phyloP scores from a whole-genome alignment of 306 rosid species.

The Malus sylvestris region DNA sequence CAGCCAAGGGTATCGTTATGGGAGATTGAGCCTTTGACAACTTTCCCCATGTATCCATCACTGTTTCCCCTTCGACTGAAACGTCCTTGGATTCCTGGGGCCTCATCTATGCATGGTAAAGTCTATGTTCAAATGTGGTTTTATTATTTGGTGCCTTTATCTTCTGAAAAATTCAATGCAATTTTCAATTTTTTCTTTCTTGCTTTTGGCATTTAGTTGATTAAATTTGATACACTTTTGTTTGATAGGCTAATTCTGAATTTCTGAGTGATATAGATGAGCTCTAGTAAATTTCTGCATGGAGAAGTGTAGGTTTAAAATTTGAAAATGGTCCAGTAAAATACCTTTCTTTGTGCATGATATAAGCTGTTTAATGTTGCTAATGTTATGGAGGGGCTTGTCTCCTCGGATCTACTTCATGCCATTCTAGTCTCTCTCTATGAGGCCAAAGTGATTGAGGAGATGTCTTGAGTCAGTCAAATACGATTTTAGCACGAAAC shows the following conservation, averaged over 20 bases:
- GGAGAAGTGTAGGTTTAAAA: neutral
- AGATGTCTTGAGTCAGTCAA: neutral
- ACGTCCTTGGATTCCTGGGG: constrained; percentile 88
- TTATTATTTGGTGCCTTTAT: neutral
- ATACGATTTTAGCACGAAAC: neutral
- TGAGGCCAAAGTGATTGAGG: neutral
- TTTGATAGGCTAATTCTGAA: neutral
- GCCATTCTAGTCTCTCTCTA: neutral
- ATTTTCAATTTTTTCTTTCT: neutral
- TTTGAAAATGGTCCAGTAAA: neutral
- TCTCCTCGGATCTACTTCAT: neutral
- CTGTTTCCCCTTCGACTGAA: constrained; percentile 77
- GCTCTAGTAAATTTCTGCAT: neutral
- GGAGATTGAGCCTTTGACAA: constrained; percentile 93
- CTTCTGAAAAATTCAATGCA: neutral
- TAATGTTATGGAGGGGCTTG: neutral
- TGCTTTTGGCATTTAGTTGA: neutral
- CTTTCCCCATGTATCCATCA: constrained; percentile 88
- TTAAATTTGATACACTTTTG: neutral
- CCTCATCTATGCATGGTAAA: constrained; percentile 62
- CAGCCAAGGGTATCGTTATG: constrained; percentile 81
- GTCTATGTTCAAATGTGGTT: neutral
- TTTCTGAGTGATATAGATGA: neutral
- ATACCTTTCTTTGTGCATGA: neutral
- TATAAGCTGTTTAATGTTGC: neutral